Percentiles rank a stretch among this genome's conserved stretches.
phyloP scores from a whole-genome alignment of 176 grass and related monocot genomes.

The Carex myosuroides region DNA sequence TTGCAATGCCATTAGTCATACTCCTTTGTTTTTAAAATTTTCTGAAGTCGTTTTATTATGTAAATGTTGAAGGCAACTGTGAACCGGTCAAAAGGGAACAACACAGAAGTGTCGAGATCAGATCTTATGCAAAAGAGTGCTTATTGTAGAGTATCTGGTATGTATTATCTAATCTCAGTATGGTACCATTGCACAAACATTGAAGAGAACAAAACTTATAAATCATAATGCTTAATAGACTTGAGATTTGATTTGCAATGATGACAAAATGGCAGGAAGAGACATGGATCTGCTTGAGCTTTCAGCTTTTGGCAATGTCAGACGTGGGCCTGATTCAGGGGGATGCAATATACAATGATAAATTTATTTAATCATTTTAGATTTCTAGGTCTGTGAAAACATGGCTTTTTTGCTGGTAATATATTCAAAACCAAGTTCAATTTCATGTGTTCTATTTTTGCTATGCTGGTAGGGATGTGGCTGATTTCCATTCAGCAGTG shows the following conservation, averaged over 20 bases:
- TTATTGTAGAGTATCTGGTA: conserved; percentile 94
- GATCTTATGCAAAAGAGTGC: conserved; percentile 92
- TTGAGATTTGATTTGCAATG: conserved; percentile 15
- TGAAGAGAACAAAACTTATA: neutral
- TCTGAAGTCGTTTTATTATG: neutral
- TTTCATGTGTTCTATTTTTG: neutral
- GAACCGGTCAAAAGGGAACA: conserved; percentile 94
- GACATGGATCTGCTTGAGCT: conserved; percentile 97
- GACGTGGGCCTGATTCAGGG: conserved; percentile 60
- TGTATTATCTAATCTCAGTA: neutral
- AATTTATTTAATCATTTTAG: neutral
- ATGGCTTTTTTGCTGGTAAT: neutral
- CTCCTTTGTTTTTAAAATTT: neutral
- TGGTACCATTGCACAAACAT: neutral
- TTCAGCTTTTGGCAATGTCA: conserved; percentile 83
- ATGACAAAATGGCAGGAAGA: conserved; percentile 42
- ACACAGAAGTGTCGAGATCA: conserved; percentile 73
- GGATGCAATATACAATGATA: conserved; percentile 92
- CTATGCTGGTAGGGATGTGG: neutral
- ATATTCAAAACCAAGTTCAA: conserved; percentile 1
- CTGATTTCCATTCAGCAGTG: no score
- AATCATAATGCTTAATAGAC: neutral
- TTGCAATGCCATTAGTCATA: neutral
- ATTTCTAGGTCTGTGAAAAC: neutral
- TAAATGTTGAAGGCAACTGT: conserved; percentile 61